Conservation (phyloP, 345 rosid species). For the Reutealis trisperma region DNA sequence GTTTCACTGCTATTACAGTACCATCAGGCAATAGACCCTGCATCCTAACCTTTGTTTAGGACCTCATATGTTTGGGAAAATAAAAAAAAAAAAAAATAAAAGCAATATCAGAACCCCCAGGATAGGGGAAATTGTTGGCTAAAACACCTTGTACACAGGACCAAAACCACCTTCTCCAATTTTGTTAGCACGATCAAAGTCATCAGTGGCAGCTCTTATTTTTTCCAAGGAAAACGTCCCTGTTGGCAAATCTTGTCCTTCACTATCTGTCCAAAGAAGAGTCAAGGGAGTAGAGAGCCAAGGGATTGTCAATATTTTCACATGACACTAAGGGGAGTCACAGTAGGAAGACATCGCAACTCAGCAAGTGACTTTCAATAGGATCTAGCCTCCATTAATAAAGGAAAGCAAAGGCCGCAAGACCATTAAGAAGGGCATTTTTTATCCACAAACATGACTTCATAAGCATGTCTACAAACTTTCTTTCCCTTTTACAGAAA, state of each 20-base stretch:
- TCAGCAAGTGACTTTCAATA: background rate
- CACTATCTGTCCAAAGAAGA: constrained; percentile 32
- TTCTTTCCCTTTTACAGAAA: background rate
- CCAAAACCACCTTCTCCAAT: constrained; percentile 79
- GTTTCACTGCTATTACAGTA: constrained; percentile 55
- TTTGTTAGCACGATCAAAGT: constrained; percentile 53
- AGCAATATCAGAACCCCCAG: no score
- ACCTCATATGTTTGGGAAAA: background rate
- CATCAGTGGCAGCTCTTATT: constrained; percentile 52
- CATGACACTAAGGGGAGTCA: background rate
- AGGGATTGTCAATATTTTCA: background rate
- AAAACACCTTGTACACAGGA: constrained; percentile 59
- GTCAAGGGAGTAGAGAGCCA: background rate
- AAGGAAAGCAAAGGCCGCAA: background rate
- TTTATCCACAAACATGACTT: no score
- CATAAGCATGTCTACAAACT: background rate
- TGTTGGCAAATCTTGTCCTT: constrained; percentile 43
- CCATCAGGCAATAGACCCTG: constrained; percentile 57
- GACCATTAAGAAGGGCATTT: background rate
- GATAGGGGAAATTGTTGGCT: background rate
- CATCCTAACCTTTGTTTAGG: background rate
- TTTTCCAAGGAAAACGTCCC: constrained; percentile 52
- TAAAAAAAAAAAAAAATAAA: background rate
- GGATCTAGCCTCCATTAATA: background rate
- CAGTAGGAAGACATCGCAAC: background rate